phyloP scores from a whole-genome alignment of 1,284 basidiomycete species.

The Tylopilus sp. region DNA sequence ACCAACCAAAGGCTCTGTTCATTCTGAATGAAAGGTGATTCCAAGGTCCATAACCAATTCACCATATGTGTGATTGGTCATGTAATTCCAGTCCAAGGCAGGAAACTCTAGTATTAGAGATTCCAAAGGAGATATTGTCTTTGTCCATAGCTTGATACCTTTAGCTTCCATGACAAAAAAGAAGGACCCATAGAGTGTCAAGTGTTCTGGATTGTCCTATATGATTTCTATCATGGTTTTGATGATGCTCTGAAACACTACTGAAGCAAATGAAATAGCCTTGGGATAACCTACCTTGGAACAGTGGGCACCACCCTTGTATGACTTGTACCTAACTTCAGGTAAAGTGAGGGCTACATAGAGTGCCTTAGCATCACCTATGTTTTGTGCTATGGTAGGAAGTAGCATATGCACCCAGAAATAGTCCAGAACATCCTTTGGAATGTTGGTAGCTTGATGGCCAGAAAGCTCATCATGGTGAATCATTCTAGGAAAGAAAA shows the following conservation, averaged over 20 bases:
- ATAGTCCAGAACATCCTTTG: conserved; percentile 1
- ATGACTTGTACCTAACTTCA: not conserved
- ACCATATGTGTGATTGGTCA: not conserved
- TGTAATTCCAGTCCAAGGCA: conserved; percentile 14
- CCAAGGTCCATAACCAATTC: not conserved
- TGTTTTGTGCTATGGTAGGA: not conserved
- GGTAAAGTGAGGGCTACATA: not conserved
- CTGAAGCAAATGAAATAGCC: not conserved
- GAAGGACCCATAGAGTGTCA: conserved; percentile 18
- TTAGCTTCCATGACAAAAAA: conserved; percentile 19
- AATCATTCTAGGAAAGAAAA: conserved; percentile 22
- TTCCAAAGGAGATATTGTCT: not conserved
- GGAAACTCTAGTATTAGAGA: not conserved
- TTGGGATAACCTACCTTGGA: not conserved
- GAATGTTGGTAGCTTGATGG: not conserved
- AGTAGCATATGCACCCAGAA: conserved; percentile 17
- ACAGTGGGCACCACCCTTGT: not conserved
- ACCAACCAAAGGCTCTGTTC: not conserved
- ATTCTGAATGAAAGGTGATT: not conserved
- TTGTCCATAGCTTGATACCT: conserved; percentile 20
- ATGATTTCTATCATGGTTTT: not conserved
- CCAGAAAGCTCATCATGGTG: not conserved
- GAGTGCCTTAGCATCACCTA: not conserved
- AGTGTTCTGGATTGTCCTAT: not conserved
- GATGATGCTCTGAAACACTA: not conserved